phyloP scores from a whole-genome alignment of 2,329 filamentous ascomycete genomes.

The Orbilia brochopaga region DNA sequence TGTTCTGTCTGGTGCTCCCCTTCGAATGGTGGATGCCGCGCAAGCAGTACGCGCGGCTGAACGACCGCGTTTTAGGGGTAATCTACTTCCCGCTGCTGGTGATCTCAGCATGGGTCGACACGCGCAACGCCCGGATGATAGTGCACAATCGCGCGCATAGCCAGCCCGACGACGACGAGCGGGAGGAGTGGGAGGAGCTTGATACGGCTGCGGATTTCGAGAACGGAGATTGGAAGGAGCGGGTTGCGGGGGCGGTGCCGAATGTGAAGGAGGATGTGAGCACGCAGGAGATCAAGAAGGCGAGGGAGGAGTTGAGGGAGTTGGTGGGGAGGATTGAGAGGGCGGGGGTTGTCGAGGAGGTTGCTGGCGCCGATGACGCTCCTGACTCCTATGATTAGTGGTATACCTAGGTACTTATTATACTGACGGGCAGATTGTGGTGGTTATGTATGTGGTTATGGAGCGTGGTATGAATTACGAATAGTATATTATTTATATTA shows the following conservation, averaged over 20 bases:
- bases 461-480: too few species aligned
- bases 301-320: slow-evolving; percentile 66
- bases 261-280: slow-evolving; percentile 81
- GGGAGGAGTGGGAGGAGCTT: slow-evolving; percentile 94
- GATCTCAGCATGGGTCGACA: slow-evolving; percentile 29
- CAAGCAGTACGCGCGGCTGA: slow-evolving; percentile 75
- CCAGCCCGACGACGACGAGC: slow-evolving; percentile 85
- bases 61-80: slow-evolving; percentile 76
- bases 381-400: slow-evolving; percentile 22
- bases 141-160: slow-evolving; percentile 75
- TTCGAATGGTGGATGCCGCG: slow-evolving; percentile 96
- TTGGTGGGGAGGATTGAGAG: slow-evolving; percentile 55
- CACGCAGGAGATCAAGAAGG: slow-evolving; percentile 71
- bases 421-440: too few species aligned
- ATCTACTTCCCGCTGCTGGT: slow-evolving; percentile 43
- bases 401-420: not conserved
- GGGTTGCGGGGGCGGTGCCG: slow-evolving; percentile 74
- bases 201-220: slow-evolving; percentile 76
- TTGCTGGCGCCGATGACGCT: slow-evolving; percentile 20
- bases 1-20: slow-evolving; percentile 76
- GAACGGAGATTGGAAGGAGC: slow-evolving; percentile 81
- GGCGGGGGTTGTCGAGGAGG: slow-evolving; percentile 43
- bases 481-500: too few species aligned
- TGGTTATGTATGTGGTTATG: too few species aligned
- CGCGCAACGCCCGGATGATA: slow-evolving; percentile 68